phyloP scores from a whole-genome alignment of 2,329 filamentous ascomycete species.

The Dactylellina haptotyla region DNA sequence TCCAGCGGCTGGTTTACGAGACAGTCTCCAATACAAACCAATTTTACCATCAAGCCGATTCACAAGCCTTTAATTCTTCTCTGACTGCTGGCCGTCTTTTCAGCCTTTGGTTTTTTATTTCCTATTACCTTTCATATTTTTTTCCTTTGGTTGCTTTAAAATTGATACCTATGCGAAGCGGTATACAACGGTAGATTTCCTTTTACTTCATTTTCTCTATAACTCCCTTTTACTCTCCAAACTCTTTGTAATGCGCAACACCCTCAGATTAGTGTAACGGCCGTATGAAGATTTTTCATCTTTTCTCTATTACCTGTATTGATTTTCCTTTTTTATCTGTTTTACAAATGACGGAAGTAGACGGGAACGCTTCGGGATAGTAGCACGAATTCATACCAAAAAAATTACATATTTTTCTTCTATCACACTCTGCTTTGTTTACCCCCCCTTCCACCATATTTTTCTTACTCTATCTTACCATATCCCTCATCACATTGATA shows the following conservation, averaged over 20 bases:
- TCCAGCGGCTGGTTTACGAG: conserved; percentile 1
- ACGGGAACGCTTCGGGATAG: conserved; percentile 24
- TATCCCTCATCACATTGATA: conserved; percentile 49
- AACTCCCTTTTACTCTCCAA: background rate
- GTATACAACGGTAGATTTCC: conserved; percentile 52
- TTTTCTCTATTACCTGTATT: conserved; percentile 36
- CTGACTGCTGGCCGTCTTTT: conserved; percentile 36
- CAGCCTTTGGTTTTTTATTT: background rate
- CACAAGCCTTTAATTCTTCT: conserved; percentile 29
- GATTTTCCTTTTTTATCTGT: conserved; percentile 18
- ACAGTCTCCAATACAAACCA: background rate
- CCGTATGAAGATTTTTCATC: conserved; percentile 41
- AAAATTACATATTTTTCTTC: conserved; percentile 28
- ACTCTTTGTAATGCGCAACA: conserved; percentile 48
- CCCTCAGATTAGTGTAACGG: conserved; percentile 41
- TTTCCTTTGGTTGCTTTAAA: conserved; percentile 10
- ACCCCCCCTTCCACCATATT: background rate
- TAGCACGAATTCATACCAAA: conserved; percentile 40
- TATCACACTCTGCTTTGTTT: conserved; percentile 1
- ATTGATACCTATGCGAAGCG: conserved; percentile 49
- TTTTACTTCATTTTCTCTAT: conserved; percentile 17
- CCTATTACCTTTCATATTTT: conserved; percentile 4
- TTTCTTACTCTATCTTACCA: conserved; percentile 6
- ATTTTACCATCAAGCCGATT: conserved; percentile 13
- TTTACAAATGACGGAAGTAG: conserved; percentile 49